These are phyloP conservation scores for Magnaporthiopsis rhizophila DNA, from an alignment of 2,329 filamentous ascomycete species.

Conservation along the genomic window DNA sequence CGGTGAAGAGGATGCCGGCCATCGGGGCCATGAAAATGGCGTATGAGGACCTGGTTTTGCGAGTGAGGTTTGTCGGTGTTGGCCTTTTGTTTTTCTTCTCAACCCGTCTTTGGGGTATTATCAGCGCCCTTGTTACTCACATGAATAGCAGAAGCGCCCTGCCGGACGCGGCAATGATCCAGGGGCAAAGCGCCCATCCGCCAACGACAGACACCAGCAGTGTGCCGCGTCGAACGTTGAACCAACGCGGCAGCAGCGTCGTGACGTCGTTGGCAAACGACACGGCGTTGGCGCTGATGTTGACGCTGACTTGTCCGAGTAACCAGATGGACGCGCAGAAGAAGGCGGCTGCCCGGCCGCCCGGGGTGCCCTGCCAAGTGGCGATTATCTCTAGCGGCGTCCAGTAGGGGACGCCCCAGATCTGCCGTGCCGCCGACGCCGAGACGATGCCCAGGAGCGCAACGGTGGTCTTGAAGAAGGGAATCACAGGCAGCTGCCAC, in stretches of 20 bases:
- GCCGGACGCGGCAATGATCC: conserved; percentile 56
- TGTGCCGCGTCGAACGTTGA: conserved; percentile 50
- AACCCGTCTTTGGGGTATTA: not conserved
- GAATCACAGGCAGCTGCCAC: conserved; percentile 34
- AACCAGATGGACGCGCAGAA: conserved; percentile 45
- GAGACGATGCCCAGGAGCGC: conserved; percentile 49
- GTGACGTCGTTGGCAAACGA: conserved; percentile 47
- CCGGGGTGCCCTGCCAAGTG: conserved; percentile 33
- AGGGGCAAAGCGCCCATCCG: conserved; percentile 54
- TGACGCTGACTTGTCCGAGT: conserved; percentile 47
- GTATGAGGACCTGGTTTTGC: not conserved
- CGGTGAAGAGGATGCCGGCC: conserved; percentile 30
- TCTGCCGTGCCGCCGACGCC: conserved; percentile 43
- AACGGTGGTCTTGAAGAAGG: conserved; percentile 38
- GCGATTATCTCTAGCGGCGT: conserved; percentile 38
- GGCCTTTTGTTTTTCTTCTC: not conserved
- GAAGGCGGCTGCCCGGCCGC: conserved; percentile 32
- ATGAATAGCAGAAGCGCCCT: conserved; percentile 56
- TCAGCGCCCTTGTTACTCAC: conserved; percentile 31
- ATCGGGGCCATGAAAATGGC: conserved; percentile 30
- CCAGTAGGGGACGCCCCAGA: conserved; percentile 43
- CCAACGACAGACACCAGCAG: conserved; percentile 47
- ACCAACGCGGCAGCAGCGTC: conserved; percentile 41
- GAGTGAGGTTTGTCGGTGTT: not conserved
- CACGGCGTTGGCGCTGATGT: conserved; percentile 48